These are phyloP conservation scores for Harrya chromipes DNA, from an alignment of 768 basidiomycete species.

Conservation along the genomic window DNA sequence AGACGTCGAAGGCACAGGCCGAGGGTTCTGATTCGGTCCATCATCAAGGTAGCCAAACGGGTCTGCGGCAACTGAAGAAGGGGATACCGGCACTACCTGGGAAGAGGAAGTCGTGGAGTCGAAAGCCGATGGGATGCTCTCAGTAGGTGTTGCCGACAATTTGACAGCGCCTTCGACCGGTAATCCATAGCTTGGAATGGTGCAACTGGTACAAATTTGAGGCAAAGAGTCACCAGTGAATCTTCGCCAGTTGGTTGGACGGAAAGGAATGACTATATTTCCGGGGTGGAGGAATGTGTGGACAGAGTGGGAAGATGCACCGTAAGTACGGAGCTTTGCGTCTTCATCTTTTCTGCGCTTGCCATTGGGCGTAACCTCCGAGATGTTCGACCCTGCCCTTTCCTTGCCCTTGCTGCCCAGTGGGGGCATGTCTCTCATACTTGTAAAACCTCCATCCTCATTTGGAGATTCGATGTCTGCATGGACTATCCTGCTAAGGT, in stretches of 20 bases:
- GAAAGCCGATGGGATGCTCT: background rate
- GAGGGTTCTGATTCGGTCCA: constrained; percentile 28
- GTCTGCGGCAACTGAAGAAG: constrained; percentile 34
- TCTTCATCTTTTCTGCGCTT: constrained; percentile 62
- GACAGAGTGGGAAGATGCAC: constrained; percentile 53
- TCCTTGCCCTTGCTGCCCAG: constrained; percentile 57
- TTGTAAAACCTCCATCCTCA: constrained; percentile 53
- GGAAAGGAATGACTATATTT: constrained; percentile 10
- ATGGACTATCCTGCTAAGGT: constrained; percentile 66
- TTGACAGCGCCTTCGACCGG: background rate
- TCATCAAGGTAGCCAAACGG: constrained; percentile 62
- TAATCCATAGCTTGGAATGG: background rate
- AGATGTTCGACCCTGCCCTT: constrained; percentile 12
- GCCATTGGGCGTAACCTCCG: constrained; percentile 24
- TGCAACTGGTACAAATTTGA: background rate
- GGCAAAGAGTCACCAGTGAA: background rate
- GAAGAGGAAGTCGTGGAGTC: constrained; percentile 5
- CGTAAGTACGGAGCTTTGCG: constrained; percentile 47
- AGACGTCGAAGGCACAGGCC: constrained; percentile 21
- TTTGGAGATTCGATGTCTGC: constrained; percentile 64
- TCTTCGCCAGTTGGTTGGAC: constrained; percentile 20
- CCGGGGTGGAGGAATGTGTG: constrained; percentile 43
- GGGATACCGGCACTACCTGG: background rate
- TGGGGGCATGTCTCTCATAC: constrained; percentile 53
- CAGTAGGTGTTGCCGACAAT: background rate